Evolutionary conservation across 371 early-diverging fungal species (phyloP).

Genomic region (Mortierella sp.): DNA sequence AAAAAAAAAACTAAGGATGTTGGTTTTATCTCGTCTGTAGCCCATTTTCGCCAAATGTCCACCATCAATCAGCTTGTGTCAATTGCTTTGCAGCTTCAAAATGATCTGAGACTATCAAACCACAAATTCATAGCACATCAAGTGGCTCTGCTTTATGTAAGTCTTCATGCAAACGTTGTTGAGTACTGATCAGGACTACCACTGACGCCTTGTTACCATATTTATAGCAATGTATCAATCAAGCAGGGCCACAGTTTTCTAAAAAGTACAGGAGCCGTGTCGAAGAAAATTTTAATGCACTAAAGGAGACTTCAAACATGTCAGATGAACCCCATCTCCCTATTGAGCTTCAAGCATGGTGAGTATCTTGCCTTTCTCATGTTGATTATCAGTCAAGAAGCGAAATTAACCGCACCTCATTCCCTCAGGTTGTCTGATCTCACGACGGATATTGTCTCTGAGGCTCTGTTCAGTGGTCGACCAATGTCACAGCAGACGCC

Average conservation of each 20-base stretch:
- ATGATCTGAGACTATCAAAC: conserved; percentile 59
- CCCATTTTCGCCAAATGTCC: conserved; percentile 59
- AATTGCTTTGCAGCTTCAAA: conserved; percentile 63
- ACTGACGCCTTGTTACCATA: background rate
- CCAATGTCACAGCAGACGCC: conserved; percentile 55
- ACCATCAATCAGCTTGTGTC: conserved; percentile 63
- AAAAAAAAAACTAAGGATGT: background rate
- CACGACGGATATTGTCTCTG: conserved; percentile 55
- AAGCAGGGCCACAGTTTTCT: conserved; percentile 58
- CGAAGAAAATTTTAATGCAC: conserved; percentile 62
- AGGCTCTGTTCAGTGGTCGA: conserved; percentile 53
- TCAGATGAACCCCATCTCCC: conserved; percentile 50
- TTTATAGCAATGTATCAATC: conserved; percentile 64
- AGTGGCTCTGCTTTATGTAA: conserved; percentile 68
- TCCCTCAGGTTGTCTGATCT: conserved; percentile 47
- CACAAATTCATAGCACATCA: conserved; percentile 72
- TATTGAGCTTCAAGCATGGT: conserved; percentile 50
- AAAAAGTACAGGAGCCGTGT: conserved; percentile 59
- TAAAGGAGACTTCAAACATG: conserved; percentile 50
- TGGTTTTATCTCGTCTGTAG: conserved; percentile 21
- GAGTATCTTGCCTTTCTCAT: background rate
- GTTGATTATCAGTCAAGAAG: background rate
- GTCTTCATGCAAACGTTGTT: background rate
- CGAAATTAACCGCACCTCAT: background rate
- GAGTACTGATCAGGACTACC: background rate